Base-by-base conservation (phyloP, 202 grass and related monocot genomes). In the Carex arenaria region DNA sequence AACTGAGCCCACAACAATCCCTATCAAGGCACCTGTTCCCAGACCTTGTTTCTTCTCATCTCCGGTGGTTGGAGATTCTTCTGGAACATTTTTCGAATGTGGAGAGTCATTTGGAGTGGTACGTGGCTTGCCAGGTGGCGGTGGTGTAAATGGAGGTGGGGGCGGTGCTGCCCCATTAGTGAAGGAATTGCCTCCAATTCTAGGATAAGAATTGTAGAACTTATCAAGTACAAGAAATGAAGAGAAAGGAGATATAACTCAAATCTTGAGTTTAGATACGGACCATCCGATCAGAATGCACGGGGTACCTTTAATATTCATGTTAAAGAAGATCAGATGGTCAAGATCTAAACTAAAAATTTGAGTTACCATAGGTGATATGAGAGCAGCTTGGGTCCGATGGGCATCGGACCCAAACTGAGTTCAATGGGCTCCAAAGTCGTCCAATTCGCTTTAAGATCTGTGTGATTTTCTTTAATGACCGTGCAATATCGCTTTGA, bases 121-220 rank as follows among this genome's bases (percentile, higher is more conserved):
- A 56, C 13, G 81, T 68, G 90, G 88, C 78, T 36, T 94, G 80
- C 72, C 80, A 72, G 97, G 90, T 22, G 96, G 93, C 15, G 93
- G 85, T 66, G 93, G 78, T 72, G 85, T 88, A 78, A 90, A 96
- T 85, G 96, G 96, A 53, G 93, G 97, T 49, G 91, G 93, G 3
- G 97, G 91, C 5, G 97, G 90, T 86, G 91, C 93, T 89, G 88
- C 93, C 49, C 76, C 88, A 34, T 89, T 92, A 74, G 82, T 38
- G 61, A 99, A 99, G 26, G 91, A 96, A 87, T 99, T 99, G 5
- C 93, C 93, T 61, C 43, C 91, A 87, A 92, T 92, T 85, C 96
- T 99, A 84, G 56, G 61, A 67, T 88, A 79, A 79, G 82, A 84
- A 86, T 91, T 84, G 71, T 64, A 91, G 53, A 30, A 86, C 72